A percentile compares a stretch with the other conserved stretches of the same genome.
Evolutionary conservation across 192 early-diverging fungal genomes (phyloP).

Genomic region (Lobulomyces angularis): DNA sequence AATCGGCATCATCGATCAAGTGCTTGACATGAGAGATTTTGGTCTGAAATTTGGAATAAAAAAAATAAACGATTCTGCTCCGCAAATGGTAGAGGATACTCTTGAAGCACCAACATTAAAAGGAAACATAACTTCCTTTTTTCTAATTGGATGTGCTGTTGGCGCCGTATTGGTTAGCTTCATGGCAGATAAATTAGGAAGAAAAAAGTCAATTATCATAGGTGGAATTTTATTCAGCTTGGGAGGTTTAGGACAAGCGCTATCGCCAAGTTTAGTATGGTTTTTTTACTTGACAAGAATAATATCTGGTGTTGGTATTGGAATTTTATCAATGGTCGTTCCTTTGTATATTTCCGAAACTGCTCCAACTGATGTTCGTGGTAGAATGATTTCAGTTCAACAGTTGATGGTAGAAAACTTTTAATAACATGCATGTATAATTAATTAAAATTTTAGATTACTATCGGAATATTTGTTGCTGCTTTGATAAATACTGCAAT

Average conservation of each 20-base stretch:
- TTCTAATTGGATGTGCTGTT: background rate
- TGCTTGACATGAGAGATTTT: too few relatives aligned
- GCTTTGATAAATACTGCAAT: background rate
- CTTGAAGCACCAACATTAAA: too few relatives aligned
- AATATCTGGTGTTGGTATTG: conserved; percentile 2
- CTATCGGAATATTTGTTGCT: background rate
- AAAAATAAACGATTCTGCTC: too few relatives aligned
- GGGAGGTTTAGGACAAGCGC: conserved; percentile 1
- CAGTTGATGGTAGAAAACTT: background rate
- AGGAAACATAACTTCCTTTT: conserved; percentile 3
- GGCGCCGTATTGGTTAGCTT: background rate
- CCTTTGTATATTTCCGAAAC: conserved; percentile 3
- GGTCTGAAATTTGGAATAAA: too few relatives aligned
- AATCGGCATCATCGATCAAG: background rate
- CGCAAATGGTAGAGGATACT: too few relatives aligned
- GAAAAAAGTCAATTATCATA: background rate
- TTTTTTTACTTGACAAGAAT: background rate
- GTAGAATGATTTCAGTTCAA: conserved; percentile 3
- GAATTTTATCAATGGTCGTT: conserved; percentile 3
- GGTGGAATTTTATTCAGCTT: conserved; percentile 1
- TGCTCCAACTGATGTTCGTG: background rate
- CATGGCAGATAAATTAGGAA: conserved; percentile 3
- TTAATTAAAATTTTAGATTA: background rate
- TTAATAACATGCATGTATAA: background rate
- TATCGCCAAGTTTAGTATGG: background rate